Conservation (phyloP, 257 asterid species). For the Solanum corneliomulleri region DNA sequence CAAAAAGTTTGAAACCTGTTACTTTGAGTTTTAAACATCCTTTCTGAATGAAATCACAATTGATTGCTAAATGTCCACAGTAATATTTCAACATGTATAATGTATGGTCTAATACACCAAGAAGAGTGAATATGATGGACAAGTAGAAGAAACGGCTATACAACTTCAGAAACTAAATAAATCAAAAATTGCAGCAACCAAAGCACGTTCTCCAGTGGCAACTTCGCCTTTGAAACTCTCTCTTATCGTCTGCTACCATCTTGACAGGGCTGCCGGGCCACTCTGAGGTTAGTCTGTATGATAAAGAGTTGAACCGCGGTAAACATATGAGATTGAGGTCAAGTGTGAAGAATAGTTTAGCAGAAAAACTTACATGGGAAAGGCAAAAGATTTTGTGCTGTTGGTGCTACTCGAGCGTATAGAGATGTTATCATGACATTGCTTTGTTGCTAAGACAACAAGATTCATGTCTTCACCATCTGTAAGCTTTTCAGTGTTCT, state of each 20-base stretch:
- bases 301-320: neutral
- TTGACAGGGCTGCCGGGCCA: constrained; percentile 16
- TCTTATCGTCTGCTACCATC: constrained; percentile 6
- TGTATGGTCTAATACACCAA: neutral
- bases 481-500: neutral
- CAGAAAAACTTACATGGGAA: constrained; percentile 15
- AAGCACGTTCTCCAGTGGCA: constrained; percentile 11
- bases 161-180: neutral
- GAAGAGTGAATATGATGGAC: neutral
- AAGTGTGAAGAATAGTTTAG: neutral
- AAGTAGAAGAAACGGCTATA: neutral
- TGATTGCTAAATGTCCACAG: neutral
- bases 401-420: constrained; percentile 23
- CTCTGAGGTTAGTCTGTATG: constrained; percentile 13
- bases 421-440: constrained; percentile 9
- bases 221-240: neutral
- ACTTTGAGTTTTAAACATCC: neutral
- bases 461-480: neutral
- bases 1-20: neutral
- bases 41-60: neutral
- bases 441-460: neutral
- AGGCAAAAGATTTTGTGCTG: constrained; percentile 22
- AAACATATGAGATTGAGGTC: neutral
- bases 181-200: neutral
- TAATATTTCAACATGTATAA: neutral